These are phyloP conservation scores for bread wheat (Triticum aestivum) DNA, from an alignment of 176 grass and related monocot genomes.

Conservation along the genomic window DNA sequence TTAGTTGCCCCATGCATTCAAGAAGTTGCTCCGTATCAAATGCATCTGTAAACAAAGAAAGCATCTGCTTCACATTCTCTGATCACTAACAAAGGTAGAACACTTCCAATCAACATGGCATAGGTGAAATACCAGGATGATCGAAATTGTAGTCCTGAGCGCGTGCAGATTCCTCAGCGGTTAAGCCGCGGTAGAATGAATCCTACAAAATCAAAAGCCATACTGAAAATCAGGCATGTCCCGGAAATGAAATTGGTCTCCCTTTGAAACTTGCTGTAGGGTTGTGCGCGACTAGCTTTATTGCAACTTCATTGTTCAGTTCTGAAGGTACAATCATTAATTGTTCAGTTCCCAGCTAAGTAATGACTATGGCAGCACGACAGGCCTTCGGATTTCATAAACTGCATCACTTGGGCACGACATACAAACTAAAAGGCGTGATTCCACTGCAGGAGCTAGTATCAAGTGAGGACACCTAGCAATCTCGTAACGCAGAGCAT, in stretches of 20 bases:
- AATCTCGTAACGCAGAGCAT: background rate
- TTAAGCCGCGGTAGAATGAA: conserved; percentile 97
- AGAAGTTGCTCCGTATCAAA: conserved; percentile 98
- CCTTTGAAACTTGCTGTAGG: background rate
- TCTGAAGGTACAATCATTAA: background rate
- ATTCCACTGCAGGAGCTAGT: background rate
- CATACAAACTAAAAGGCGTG: too few relatives aligned
- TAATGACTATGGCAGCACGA: background rate
- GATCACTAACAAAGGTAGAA: background rate
- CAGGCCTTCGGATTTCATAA: background rate
- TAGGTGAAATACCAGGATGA: conserved; percentile 78
- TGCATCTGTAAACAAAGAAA: conserved; percentile 62
- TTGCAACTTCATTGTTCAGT: background rate
- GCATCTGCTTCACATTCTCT: conserved; percentile 1
- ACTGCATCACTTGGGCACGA: background rate
- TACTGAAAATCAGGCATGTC: background rate
- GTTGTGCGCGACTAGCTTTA: background rate
- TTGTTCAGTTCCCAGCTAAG: background rate
- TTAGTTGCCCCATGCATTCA: conserved; percentile 87
- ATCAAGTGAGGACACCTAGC: background rate
- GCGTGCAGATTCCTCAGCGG: conserved; percentile 73
- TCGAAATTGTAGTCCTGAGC: conserved; percentile 98
- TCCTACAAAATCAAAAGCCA: conserved; percentile 51
- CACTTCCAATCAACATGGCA: conserved; percentile 17
- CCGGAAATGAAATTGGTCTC: background rate